Base-by-base conservation (phyloP, 352 stramenopile genomes). In the Albugo laibachii region DNA sequence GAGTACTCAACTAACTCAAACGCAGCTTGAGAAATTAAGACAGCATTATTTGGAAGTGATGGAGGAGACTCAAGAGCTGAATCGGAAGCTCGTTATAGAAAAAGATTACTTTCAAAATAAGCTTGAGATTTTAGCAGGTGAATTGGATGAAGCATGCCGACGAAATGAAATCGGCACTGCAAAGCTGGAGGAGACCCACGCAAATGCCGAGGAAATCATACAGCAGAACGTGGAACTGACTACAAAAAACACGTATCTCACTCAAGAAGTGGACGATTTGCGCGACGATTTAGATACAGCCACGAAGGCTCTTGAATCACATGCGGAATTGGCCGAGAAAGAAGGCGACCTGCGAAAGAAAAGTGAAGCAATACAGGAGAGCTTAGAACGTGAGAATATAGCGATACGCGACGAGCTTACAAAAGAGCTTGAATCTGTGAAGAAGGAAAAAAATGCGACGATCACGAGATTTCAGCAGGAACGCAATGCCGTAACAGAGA, bases 71-170 rank as follows among this genome's bases (percentile, higher is more conserved):
- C 38, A 43, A 43, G 45, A 50, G 20, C 34, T 47, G 1, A 59
- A 57, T 40, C 61, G 54, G 21, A 58, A 64, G 36, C 57, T 63
- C 21, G 55, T 49, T 11, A 65, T 84, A 45, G 70, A 88, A 51
- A 67, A 68, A 36, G 62, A 65, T 38, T 85, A 83, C 47, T 70
- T 77, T 52, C 65, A 71, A 19, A 65, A 59, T 13, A 85, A 85
- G 52, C 57, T 84, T 14, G 73, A 83, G 45, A 56, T 56, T 11
- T 44, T 88, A 5, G 68, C 82, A 41, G 69, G 67, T 13, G 70
- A 83, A 11, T 57, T 76, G 5, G 70, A 84, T 15, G 40, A 46
- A 5, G 55, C 59, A 5, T 60, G 57, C 2, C 68, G 62, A n/a
- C 61, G 74, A 35, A 58, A 49, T 14, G 24, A 31, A 8, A 8